Conservation (phyloP, 2,329 filamentous ascomycete species). For the Fusarium xyrophilum region DNA sequence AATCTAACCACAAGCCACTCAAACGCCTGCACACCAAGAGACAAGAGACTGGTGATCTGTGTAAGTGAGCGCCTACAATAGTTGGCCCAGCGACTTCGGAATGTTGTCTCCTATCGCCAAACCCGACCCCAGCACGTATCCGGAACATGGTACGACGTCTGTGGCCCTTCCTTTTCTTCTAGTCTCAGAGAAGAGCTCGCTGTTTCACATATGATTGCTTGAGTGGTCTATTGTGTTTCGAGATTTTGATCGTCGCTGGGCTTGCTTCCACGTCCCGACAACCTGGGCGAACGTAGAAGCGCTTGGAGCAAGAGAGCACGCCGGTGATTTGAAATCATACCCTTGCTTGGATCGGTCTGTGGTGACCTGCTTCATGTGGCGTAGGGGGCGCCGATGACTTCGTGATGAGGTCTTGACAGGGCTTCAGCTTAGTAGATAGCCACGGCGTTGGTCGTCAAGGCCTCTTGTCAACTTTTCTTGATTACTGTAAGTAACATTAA, state of each 20-base stretch:
- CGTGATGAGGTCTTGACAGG: not conserved
- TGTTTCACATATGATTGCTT: not conserved
- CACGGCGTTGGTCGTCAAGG: not conserved
- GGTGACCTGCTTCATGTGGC: not conserved
- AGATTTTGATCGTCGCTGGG: not conserved
- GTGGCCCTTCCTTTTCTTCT: not conserved
- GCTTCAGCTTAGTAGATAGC: not conserved
- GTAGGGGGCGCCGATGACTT: not conserved
- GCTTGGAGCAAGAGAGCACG: not conserved
- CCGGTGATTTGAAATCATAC: not conserved
- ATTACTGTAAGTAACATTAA: not conserved
- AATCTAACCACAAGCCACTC: not conserved
- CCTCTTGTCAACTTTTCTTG: not conserved
- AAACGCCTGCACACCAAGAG: not conserved
- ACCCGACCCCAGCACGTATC: constrained; percentile 23
- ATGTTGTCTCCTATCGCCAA: constrained; percentile 8
- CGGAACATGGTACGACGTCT: not conserved
- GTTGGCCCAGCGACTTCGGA: not conserved
- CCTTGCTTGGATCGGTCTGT: fast-evolving
- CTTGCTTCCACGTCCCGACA: not conserved
- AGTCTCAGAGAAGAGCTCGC: no score
- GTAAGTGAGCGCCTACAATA: not conserved
- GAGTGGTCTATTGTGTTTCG: not conserved
- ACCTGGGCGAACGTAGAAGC: not conserved
- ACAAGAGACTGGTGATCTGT: not conserved